Percentiles rank a stretch among this genome's conserved stretches.
phyloP scores from a whole-genome alignment of 2,329 filamentous ascomycete species.

The Xylaria sp. region DNA sequence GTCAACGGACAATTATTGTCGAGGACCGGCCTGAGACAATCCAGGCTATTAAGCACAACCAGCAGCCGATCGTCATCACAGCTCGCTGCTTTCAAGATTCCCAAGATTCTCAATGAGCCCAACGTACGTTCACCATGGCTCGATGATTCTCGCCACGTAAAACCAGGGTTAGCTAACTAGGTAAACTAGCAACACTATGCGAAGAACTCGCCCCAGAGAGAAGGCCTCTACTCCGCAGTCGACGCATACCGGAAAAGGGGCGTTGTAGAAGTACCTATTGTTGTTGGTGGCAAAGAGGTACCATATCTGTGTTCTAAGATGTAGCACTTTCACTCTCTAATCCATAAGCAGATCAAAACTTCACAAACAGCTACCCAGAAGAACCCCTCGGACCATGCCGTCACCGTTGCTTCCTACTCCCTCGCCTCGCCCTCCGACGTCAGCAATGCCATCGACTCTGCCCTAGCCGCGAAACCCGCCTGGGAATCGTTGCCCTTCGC shows the following conservation, averaged over 20 bases:
- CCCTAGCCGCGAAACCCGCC: slow-evolving; percentile 80
- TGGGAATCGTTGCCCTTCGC: slow-evolving; percentile 90
- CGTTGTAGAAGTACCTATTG: slow-evolving; percentile 79
- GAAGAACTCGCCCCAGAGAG: slow-evolving; percentile 80
- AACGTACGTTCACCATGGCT: slow-evolving; percentile 81
- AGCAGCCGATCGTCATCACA: slow-evolving; percentile 56
- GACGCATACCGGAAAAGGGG: slow-evolving; percentile 70
- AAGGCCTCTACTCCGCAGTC: slow-evolving; percentile 76
- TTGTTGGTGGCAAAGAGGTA: slow-evolving; percentile 83
- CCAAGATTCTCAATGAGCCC: slow-evolving; percentile 88
- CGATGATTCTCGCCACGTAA: no score
- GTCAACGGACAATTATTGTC: slow-evolving; percentile 18
- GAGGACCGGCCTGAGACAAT: slow-evolving; percentile 9
- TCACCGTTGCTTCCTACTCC: slow-evolving; percentile 81
- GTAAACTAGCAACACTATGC: slow-evolving; percentile 80
- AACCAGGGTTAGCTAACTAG: slow-evolving; percentile 11
- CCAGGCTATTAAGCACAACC: slow-evolving; percentile 40
- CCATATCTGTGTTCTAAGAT: slow-evolving; percentile 26
- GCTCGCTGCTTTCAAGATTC: slow-evolving; percentile 85
- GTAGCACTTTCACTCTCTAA: slow-evolving; percentile 21
- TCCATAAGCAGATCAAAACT: slow-evolving; percentile 63
- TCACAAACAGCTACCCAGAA: slow-evolving; percentile 71
- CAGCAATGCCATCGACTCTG: slow-evolving; percentile 78
- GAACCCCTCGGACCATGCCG: slow-evolving; percentile 82
- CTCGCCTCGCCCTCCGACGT: slow-evolving; percentile 80